These are phyloP conservation scores for Herpetomonas samuelpessoai DNA, from an alignment of 208 protist genomes.

Conservation along the genomic window DNA sequence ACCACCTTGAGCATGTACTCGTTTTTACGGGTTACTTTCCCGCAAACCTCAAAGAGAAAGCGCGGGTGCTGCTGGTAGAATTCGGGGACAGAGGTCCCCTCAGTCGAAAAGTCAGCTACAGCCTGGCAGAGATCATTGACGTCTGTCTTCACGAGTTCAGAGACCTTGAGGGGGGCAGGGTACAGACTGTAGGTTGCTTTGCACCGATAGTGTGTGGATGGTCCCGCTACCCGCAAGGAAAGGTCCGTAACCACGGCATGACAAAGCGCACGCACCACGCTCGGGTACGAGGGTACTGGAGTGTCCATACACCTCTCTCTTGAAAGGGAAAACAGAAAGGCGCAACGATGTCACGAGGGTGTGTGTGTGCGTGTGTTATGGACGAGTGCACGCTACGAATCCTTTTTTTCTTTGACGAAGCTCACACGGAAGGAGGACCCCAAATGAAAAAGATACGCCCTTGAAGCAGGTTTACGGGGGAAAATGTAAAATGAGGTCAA, in stretches of 20 bases:
- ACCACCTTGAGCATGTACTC: constrained; percentile 31
- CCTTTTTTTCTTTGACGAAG: background rate
- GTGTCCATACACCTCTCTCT: background rate
- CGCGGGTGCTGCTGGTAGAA: constrained; percentile 6
- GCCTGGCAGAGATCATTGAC: constrained; percentile 23
- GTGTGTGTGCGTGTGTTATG: too few relatives aligned
- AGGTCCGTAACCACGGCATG: constrained; percentile 5
- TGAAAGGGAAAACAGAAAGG: background rate
- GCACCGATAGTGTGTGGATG: constrained; percentile 24
- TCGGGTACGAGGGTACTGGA: background rate
- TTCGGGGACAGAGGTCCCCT: constrained; percentile 5
- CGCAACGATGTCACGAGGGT: background rate
- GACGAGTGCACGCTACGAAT: too few relatives aligned
- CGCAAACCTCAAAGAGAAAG: constrained; percentile 48
- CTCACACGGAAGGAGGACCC: background rate
- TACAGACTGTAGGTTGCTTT: constrained; percentile 46
- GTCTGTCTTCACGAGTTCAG: constrained; percentile 13
- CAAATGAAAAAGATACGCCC: background rate
- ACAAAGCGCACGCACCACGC: constrained; percentile 15
- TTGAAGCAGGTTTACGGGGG: too few relatives aligned
- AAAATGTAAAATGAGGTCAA: background rate
- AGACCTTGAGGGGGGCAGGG: constrained; percentile 16
- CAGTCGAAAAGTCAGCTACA: constrained; percentile 15
- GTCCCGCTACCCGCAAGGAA: constrained; percentile 23
- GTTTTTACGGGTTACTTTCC: constrained; percentile 24